phyloP scores from a whole-genome alignment of 1,139 yeast genomes.

The Barnettozyma hawaiiensis region DNA sequence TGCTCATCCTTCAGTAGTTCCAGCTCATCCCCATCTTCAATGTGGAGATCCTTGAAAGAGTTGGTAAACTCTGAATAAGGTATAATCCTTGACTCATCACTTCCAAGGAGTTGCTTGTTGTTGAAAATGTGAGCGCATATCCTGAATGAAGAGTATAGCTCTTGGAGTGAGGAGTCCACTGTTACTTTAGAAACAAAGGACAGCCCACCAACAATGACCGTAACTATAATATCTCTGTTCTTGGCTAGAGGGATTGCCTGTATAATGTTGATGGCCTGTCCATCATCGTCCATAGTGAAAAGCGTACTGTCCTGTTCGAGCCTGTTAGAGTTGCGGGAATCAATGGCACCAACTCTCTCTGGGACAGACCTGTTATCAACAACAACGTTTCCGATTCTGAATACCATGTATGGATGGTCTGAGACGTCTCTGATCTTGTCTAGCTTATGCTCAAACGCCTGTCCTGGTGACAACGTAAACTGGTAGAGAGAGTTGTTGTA shows the following conservation, averaged over 20 bases:
- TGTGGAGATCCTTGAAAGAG: not conserved
- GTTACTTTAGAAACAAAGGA: not conserved
- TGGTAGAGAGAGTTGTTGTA: not conserved
- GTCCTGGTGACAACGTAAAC: not conserved
- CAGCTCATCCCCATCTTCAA: not conserved
- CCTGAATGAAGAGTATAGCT: not conserved
- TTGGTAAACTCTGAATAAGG: not conserved
- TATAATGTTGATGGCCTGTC: not conserved
- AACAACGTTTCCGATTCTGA: not conserved
- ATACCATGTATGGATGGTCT: not conserved
- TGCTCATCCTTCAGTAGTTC: not conserved
- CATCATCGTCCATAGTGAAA: not conserved
- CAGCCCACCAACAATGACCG: not conserved
- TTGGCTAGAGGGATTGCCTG: not conserved
- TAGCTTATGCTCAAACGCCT: constrained; percentile 1
- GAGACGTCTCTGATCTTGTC: not conserved
- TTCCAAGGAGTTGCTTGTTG: no score
- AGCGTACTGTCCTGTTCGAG: not conserved
- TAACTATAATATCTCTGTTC: not conserved
- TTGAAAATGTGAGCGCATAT: not conserved
- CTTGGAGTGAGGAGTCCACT: not conserved
- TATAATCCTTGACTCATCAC: not conserved
- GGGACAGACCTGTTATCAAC: not conserved
- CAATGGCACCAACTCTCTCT: constrained; percentile 1
- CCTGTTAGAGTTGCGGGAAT: not conserved